Evolutionary conservation across 2,329 filamentous ascomycete species (phyloP), one percentile per base, ranked within the genome.

Genomic region (Akanthomyces muscarius): DNA sequence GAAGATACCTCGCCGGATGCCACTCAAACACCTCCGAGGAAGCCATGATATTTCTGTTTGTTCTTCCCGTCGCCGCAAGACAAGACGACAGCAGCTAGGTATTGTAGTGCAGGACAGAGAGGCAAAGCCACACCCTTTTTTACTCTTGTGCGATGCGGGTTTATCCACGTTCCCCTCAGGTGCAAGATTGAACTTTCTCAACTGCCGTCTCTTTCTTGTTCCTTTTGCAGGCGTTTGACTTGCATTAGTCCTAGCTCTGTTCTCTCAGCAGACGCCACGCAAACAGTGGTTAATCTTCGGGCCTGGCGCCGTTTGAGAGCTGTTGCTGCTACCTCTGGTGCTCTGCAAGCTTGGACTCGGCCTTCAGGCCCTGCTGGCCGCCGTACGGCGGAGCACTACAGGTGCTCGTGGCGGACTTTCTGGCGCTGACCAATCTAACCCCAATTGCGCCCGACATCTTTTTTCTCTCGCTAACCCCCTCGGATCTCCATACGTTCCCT

Each of bases 1-100:
- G 73, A 55, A 78, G 70, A 63, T 75, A 67, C 68, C 70, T 73
- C 62, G 74, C 73, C 5, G 76, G 77, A 57, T 75, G 74, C 77
- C 77, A 79, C 52, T 79, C 74, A 51, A 76, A 75, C 13, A 48
- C 42, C n/a, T 14, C 42, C 14, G 54, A 21, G 38, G 53, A 42
- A n/a, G 50, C n/a, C 57, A 54, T 65, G 38, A 38, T 45, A 18
- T 25, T 11, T 36, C 48, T 33, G 18, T 30, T 13, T 6, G 18
- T 52, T 30, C 18, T 23, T 42, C 18, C 8, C 11, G 5, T 14
- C n/a, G 25, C 21, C 16, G 10, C 13, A 7, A 36, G 28, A 25
- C 23, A 16, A 16, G 8, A 30, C 5, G 33, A n/a, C 33, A 16
- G 48, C 7, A 41, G 51, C 16, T 13, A 10, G 25, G 23, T 23